phyloP scores from a whole-genome alignment of 352 stramenopile species.

The Phytophthora macrochlamydospora region DNA sequence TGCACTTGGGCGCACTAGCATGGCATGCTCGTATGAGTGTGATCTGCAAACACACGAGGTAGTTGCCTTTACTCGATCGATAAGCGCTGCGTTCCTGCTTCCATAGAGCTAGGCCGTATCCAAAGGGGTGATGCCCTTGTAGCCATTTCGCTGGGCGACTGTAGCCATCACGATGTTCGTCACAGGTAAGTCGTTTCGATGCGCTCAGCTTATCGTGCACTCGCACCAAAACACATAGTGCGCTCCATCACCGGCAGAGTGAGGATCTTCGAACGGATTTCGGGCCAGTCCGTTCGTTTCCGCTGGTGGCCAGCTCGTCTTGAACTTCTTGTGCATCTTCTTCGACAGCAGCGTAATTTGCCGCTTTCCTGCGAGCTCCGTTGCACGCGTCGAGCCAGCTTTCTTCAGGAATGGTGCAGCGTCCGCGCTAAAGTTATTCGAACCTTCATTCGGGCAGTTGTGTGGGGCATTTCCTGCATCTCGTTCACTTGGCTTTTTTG shows the following conservation, averaged over 20 bases:
- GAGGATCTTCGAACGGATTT: conserved; percentile 46
- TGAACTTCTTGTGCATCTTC: conserved; percentile 58
- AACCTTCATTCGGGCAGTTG: conserved; percentile 1
- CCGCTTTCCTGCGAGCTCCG: conserved; percentile 7
- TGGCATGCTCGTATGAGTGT: no score
- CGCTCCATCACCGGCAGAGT: neutral
- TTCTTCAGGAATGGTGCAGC: conserved; percentile 34
- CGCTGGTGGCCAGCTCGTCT: conserved; percentile 34
- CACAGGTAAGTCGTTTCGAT: neutral
- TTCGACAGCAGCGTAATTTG: conserved; percentile 52
- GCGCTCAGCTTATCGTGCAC: conserved; percentile 52
- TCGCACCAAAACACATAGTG: conserved; percentile 69
- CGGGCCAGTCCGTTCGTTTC: conserved; percentile 27
- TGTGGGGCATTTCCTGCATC: neutral
- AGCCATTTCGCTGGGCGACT: neutral
- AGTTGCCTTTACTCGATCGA: no score
- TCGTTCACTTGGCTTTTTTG: conserved; percentile 1
- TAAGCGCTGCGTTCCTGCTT: no score
- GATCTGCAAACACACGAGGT: no score
- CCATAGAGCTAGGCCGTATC: no score
- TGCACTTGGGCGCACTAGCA: no score
- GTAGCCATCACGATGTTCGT: conserved; percentile 10
- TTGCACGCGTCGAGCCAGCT: neutral
- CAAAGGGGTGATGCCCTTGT: no score
- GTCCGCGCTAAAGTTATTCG: conserved; percentile 22